Percentiles rank a stretch among this genome's conserved stretches.
Conservation (phyloP, 305 asterid genomes). For the Euphrasia arctica region DNA sequence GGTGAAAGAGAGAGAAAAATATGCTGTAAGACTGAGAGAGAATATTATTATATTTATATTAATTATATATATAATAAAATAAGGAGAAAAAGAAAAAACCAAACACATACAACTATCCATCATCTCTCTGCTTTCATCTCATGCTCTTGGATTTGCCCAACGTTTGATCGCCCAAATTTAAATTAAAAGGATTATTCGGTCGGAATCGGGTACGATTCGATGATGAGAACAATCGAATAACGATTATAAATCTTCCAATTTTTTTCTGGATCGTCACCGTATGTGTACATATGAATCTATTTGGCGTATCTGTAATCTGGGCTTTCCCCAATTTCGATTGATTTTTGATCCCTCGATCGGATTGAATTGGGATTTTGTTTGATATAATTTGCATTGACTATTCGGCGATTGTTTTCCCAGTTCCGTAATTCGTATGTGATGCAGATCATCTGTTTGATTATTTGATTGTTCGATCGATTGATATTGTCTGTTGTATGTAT, state of each 20-base stretch:
- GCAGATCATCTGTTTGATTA: conserved; percentile 22
- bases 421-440: conserved; percentile 27
- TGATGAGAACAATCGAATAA: conserved; percentile 29
- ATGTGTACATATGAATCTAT: conserved; percentile 33
- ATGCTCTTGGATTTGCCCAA: conserved; percentile 52
- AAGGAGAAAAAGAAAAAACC: conserved; percentile 17
- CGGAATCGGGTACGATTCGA: conserved; percentile 58
- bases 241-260: conserved; percentile 27
- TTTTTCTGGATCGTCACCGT: conserved; percentile 38
- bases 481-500: background rate
- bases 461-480: conserved; percentile 20
- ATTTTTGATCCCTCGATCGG: conserved; percentile 43
- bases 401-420: conserved; percentile 28
- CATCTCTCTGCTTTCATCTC: conserved; percentile 46
- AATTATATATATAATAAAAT: conserved; percentile 15
- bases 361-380: conserved; percentile 28
- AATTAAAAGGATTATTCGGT: conserved; percentile 30
- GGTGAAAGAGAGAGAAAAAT: conserved; percentile 26
- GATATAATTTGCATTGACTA: conserved; percentile 37
- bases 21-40: conserved; percentile 34
- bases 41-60: conserved; percentile 23
- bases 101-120: conserved; percentile 39
- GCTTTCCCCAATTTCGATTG: conserved; percentile 29
- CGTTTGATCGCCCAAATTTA: conserved; percentile 43
- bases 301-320: conserved; percentile 32